Evolutionary conservation across 306 rosid species (phyloP).

Genomic region (Dicorynia guianensis): DNA sequence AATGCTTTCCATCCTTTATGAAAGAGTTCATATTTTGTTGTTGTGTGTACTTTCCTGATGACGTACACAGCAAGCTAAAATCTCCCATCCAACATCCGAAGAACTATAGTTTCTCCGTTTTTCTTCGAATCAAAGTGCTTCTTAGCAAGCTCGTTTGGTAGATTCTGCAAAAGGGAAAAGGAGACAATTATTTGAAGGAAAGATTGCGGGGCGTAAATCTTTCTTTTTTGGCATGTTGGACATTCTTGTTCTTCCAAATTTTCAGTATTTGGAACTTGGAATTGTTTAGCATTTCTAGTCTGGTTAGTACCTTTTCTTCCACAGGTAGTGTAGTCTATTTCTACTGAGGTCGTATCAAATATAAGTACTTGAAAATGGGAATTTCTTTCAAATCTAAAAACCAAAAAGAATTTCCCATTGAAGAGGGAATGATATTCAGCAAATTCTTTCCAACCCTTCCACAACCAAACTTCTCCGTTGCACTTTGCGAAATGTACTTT

Average conservation of each 20-base stretch:
- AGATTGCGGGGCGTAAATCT: not conserved
- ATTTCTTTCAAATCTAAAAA: slow-evolving; percentile 29
- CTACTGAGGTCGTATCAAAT: slow-evolving; percentile 20
- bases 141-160: too few species aligned
- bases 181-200: too few species aligned
- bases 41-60: accelerated
- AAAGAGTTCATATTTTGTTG: not conserved
- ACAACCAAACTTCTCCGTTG: slow-evolving; percentile 30
- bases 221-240: not conserved
- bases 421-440: slow-evolving; percentile 5
- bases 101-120: too few species aligned
- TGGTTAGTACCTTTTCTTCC: not conserved
- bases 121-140: too few species aligned
- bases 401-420: slow-evolving; percentile 13
- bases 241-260: not conserved
- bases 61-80: not conserved
- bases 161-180: too few species aligned
- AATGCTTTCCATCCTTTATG: not conserved
- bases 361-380: not conserved
- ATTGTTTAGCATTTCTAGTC: not conserved
- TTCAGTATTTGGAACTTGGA: not conserved
- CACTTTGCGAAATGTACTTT: slow-evolving; percentile 7
- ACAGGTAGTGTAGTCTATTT: slow-evolving; percentile 12
- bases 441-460: slow-evolving; percentile 37
- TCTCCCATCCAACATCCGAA: not conserved